Evolutionary conservation across 352 stramenopile genomes (phyloP), one percentile per base, ranked within the genome.

Genomic region (Pythium sukuiense): DNA sequence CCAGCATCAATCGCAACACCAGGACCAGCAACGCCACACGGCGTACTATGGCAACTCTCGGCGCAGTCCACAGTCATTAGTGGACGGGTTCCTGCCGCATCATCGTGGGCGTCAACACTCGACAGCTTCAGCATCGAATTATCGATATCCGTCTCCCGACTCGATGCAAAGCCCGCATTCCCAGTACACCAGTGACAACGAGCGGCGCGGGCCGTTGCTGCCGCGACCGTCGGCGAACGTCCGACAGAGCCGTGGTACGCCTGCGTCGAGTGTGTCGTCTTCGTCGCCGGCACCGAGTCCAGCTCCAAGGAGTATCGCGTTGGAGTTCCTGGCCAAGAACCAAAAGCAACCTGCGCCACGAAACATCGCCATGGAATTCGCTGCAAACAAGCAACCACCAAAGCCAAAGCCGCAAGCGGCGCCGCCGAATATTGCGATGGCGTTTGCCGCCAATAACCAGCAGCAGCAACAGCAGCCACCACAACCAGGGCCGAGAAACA

Each of bases 101-200:
- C 43, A 58, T 33, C 52, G 59, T 43, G 69, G 58, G n/a, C 53
- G 63, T 20, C 58, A 76, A 29, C 55, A 63, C 35, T 50, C 58
- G 3, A 43, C 59, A 16, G 59, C 61, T 27, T 54, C 69, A 24
- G 59, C 58, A 11, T 69, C 72, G 41, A 72, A 71, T 13, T 30
- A 61, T 61, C 57, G 61, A 13, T 75, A 53, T 20, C 71, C 85
- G 30, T 65, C 71, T 16, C 61, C 74, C 20, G 59, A 83, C 18
- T 71, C 84, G 30, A 20, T 24, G 18, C 20, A 14, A 27, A 67
- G 56, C 37, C 50, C 39, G 26, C 46, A 14, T 20, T 55, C 35
- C 8, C 63, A 66, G 43, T 67, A 56, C 33, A 57, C 46, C 39
- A 52, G 45, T 29, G 45, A 52, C 45, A 52, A 52, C 45, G 45